Evolutionary conservation across 768 basidiomycete genomes (phyloP), one percentile per base, ranked within the genome.

Genomic region (Lentinus brumalis): DNA sequence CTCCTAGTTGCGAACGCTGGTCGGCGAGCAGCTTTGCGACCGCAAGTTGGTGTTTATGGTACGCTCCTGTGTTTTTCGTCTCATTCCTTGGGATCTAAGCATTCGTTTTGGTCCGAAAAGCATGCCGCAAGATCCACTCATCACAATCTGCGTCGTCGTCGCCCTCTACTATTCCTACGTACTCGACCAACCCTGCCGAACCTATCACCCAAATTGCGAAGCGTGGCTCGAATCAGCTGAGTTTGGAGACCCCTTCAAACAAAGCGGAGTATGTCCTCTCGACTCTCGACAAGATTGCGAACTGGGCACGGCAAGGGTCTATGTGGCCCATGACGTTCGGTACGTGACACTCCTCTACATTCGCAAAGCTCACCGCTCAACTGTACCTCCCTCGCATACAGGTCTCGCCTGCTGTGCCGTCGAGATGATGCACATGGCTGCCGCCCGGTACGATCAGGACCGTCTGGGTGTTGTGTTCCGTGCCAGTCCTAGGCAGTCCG

Each of bases 371-470:
- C 39, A 29, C 26, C 53, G 41, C 41, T 12, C 42, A 26, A 2
- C 44, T 39, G 15, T 14, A 29, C 51, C 51, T 7, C 14, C 5
- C 35, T 32, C 18, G 7, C 35, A 35, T 42, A 3, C 64, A 91
- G 94, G 96, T 78, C 85, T 99, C 53, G 97, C 97, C 5, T 99
- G 97, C 75, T 99, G 97, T 75, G 97, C 97, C 26, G 97, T 99
- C 35, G 97, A 99, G 79, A 93, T 94, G 91, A 98, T 97, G 96
- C 97, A 99, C 80, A 96, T 98, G 95, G 97, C 97, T 52, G 96
- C 97, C 44, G 93, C 97, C 16, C 88, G 97, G 59, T 99, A 98
- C 75, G 97, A 99, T 76, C 97, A 98, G 74, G 97, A 99, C 74
- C 86, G 97, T 62, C 80, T 99, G 35, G 97, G 97, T 65, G 88